Percentiles rank a stretch among this genome's conserved stretches.
Conservation (phyloP, 768 basidiomycete species). For the Filobasidium floriforme region DNA sequence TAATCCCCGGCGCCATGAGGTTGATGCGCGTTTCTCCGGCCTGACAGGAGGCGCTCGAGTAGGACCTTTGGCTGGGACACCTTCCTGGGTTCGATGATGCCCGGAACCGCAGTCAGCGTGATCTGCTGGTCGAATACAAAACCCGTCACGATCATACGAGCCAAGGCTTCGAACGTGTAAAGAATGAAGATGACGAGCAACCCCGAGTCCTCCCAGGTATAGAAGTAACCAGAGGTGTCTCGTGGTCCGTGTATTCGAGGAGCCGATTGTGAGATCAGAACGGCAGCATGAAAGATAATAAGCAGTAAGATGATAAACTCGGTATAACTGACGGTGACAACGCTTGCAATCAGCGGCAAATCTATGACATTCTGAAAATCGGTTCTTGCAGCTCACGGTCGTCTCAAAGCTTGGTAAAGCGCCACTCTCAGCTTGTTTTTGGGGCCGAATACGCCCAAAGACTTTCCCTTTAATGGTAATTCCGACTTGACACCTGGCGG, state of each 20-base stretch:
- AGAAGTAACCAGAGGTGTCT: slow-evolving; percentile 62
- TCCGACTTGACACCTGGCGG: too few species aligned
- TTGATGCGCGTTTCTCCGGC: neutral
- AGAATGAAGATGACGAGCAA: slow-evolving; percentile 75
- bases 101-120: neutral
- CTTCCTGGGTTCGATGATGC: neutral
- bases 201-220: slow-evolving; percentile 77
- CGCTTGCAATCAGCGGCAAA: neutral
- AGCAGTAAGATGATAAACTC: slow-evolving; percentile 75
- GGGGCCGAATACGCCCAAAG: slow-evolving; percentile 68
- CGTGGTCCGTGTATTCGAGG: slow-evolving; percentile 48
- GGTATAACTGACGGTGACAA: slow-evolving; percentile 57
- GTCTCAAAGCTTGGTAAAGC: slow-evolving; percentile 62
- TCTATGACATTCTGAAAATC: neutral
- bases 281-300: slow-evolving; percentile 73
- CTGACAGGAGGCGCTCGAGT: neutral
- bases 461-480: slow-evolving; percentile 58
- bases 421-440: slow-evolving; percentile 57
- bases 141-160: slow-evolving; percentile 82
- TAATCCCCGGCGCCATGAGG: neutral
- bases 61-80: slow-evolving; percentile 8
- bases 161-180: slow-evolving; percentile 87
- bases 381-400: slow-evolving; percentile 51
- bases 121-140: slow-evolving; percentile 66
- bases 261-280: slow-evolving; percentile 73